Evolutionary conservation across 2,329 filamentous ascomycete species (phyloP), one percentile per base, ranked within the genome.

Genomic region (Fusarium vanettenii): DNA sequence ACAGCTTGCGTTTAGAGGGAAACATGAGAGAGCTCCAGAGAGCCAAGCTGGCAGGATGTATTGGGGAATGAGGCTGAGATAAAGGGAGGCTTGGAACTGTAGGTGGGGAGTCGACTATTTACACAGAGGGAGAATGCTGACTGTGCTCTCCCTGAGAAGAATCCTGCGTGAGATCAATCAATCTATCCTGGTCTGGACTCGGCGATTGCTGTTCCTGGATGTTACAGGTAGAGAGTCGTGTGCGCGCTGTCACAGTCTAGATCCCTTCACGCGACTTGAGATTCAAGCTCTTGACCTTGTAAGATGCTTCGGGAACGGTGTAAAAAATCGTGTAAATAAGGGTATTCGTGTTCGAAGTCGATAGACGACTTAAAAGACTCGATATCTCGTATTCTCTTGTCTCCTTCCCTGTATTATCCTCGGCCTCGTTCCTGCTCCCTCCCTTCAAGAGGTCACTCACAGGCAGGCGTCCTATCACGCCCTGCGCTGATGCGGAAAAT

Each of bases 401-500:
- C 29, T 57, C 48, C 35, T 64, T 48, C 60, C 60, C 45, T 63
- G 60, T 20, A 22, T 57, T 55, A 20, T 29, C 37, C 52, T 65
- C 16, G n/a, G 20, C 41, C 35, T 60, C 52, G 27, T 43, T 64
- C 52, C 41, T 60, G n/a, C 52, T 55, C 63, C 62, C 62, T 64
- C 33, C 61, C 48, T 64, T 57, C 27, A 22, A 25, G 22, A 62
- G 29, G 48, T 52, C 48, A 33, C 33, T 27, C 31, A 39, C 29
- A 60, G 56, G 67, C 59, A 45, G 67, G 64, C 63, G 55, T 64
- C 60, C 56, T 64, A 69, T 59, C 56, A 62, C 43, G 18, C 37
- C 50, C 48, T 59, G 43, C 37, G 61, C 57, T 60, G 48, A 59
- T 45, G 63, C 70, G 64, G 37, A 64, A 72, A 64, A 72, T 67